phyloP scores from a whole-genome alignment of 345 rosid genomes.

The Trapa incisa region DNA sequence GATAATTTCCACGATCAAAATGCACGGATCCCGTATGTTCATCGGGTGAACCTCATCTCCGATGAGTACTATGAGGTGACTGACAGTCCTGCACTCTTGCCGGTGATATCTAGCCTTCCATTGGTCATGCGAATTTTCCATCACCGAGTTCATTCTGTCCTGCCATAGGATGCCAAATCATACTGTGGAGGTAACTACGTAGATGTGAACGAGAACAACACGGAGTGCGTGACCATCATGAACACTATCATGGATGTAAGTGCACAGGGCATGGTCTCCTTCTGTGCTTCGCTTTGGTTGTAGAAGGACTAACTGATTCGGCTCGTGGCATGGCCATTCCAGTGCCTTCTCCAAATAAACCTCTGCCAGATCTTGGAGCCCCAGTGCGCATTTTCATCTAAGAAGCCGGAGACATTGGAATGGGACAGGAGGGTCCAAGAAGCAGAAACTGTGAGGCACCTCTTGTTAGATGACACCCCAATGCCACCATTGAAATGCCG shows the following conservation, averaged over 20 bases:
- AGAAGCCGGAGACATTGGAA: slow-evolving; percentile 11
- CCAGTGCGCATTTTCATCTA: slow-evolving; percentile 24
- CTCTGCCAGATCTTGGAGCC: slow-evolving; percentile 29
- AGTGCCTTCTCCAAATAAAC: slow-evolving; percentile 26
- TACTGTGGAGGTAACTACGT: slow-evolving; percentile 18
- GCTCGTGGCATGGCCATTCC: slow-evolving; percentile 1
- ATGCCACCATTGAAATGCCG: slow-evolving; percentile 16
- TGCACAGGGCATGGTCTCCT: neutral
- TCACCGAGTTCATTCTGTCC: neutral
- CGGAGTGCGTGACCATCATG: slow-evolving; percentile 16
- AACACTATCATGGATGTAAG: slow-evolving; percentile 18
- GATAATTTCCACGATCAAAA: slow-evolving; percentile 17
- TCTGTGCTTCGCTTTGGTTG: neutral
- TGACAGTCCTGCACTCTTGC: neutral
- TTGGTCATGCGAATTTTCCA: neutral
- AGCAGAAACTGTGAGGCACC: slow-evolving; percentile 9
- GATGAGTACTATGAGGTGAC: slow-evolving; percentile 24
- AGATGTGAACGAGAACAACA: slow-evolving; percentile 15
- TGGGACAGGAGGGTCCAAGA: slow-evolving; percentile 20
- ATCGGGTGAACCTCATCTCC: slow-evolving; percentile 25
- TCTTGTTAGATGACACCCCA: slow-evolving; percentile 12
- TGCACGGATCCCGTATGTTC: slow-evolving; percentile 20
- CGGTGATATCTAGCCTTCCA: neutral
- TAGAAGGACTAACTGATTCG: neutral
- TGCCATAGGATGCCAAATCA: slow-evolving; percentile 14